phyloP scores from a whole-genome alignment of 768 basidiomycete genomes.

The Tephrocybe sp. region DNA sequence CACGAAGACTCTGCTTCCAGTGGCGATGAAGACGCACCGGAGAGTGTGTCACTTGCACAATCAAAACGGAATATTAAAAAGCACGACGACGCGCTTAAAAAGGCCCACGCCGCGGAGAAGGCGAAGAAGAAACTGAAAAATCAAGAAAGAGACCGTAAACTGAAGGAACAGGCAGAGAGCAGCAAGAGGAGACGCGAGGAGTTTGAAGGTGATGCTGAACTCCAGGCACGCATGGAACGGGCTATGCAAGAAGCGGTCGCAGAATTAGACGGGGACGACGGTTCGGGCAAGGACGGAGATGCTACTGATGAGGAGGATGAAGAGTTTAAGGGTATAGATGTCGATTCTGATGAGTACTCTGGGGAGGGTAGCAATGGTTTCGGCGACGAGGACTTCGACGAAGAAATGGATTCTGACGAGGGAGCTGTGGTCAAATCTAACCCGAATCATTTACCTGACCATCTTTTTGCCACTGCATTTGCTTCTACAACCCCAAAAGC shows the following conservation, averaged over 20 bases:
- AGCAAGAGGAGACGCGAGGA: conserved; percentile 14
- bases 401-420: conserved; percentile 21
- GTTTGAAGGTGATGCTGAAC: conserved; percentile 3
- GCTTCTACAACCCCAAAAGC: conserved; percentile 27
- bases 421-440: conserved; percentile 24
- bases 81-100: conserved; percentile 12
- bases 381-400: conserved; percentile 20
- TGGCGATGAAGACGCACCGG: conserved; percentile 23
- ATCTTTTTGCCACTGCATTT: conserved; percentile 61
- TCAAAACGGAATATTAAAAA: conserved; percentile 18
- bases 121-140: conserved; percentile 16
- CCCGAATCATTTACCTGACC: conserved; percentile 61
- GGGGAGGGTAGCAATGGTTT: not conserved
- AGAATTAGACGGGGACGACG: conserved; percentile 24
- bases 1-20: conserved; percentile 13
- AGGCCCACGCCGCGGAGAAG: conserved; percentile 16
- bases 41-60: conserved; percentile 20
- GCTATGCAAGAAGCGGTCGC: conserved; percentile 21
- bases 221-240: conserved; percentile 15
- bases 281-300: conserved; percentile 24
- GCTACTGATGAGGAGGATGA: conserved; percentile 19
- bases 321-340: conserved; percentile 22
- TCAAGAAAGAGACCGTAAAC: conserved; percentile 16
- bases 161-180: conserved; percentile 20
- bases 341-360: conserved; percentile 16